A percentile compares a stretch with the other conserved stretches of the same genome.
Conservation (phyloP, 169 alveolate genomes). For the Plasmodium relictum region DNA sequence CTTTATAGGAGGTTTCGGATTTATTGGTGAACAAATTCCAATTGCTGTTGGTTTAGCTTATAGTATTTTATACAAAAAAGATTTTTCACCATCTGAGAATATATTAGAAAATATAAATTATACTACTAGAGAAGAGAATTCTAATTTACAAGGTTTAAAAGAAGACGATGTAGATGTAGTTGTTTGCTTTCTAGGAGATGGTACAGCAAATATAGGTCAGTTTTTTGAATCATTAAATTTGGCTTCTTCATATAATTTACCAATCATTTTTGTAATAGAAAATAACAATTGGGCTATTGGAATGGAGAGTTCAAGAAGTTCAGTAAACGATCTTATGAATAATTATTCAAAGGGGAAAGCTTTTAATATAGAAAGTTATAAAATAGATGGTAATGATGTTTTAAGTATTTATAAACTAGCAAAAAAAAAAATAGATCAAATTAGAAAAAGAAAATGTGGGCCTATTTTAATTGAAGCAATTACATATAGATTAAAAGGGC, state of each 20-base stretch:
- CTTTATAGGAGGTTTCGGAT: conserved; percentile 93
- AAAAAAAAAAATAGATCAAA: conserved; percentile 79
- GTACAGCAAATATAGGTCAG: conserved; percentile 93
- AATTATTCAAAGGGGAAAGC: conserved; percentile 78
- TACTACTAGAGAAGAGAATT: background rate
- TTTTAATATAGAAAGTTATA: conserved; percentile 81
- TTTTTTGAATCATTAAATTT: conserved; percentile 91
- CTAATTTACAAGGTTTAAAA: background rate
- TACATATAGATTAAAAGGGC: conserved; percentile 84
- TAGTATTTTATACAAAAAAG: conserved; percentile 77
- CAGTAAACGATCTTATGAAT: conserved; percentile 75
- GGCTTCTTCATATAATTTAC: conserved; percentile 91
- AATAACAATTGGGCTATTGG: conserved; percentile 90
- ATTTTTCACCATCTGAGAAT: conserved; percentile 8
- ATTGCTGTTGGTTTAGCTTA: conserved; percentile 84
- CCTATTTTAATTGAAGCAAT: conserved; percentile 86
- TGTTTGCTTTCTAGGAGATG: conserved; percentile 93
- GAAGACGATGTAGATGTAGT: conserved; percentile 79
- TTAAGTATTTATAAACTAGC: conserved; percentile 79
- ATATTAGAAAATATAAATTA: background rate
- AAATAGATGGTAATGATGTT: conserved; percentile 86
- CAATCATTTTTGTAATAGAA: conserved; percentile 90
- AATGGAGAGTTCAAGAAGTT: conserved; percentile 83
- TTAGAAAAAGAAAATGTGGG: conserved; percentile 81
- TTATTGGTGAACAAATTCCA: conserved; percentile 91